These are phyloP conservation scores for Colletotrichum gigasporum DNA, from an alignment of 2,329 filamentous ascomycete genomes.

Conservation along the genomic window DNA sequence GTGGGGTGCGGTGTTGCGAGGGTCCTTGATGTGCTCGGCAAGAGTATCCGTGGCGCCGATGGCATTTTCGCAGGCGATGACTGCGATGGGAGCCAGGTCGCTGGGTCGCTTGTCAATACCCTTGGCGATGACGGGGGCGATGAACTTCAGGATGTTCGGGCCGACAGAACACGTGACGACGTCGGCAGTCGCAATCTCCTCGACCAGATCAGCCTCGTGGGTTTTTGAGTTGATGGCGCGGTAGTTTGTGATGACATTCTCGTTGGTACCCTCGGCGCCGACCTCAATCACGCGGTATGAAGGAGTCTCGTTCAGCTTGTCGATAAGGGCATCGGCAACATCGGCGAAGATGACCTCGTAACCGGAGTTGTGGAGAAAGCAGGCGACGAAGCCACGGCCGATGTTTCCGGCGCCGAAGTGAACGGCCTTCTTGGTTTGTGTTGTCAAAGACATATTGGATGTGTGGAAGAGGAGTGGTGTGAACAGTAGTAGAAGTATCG, in stretches of 20 bases:
- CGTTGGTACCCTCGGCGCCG: constrained; percentile 81
- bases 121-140: constrained; percentile 94
- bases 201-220: constrained; percentile 80
- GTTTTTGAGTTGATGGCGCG: constrained; percentile 95
- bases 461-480: constrained; percentile 12
- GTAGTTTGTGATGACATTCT: constrained; percentile 92
- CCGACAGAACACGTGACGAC: constrained; percentile 97
- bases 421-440: constrained; percentile 71
- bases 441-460: constrained; percentile 48
- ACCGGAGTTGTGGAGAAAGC: constrained; percentile 92
- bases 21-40: constrained; percentile 79
- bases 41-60: constrained; percentile 94
- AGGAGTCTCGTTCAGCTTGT: constrained; percentile 76
- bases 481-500: constrained; percentile 6
- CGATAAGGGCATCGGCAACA: constrained; percentile 85
- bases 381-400: constrained; percentile 85
- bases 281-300: constrained; percentile 95
- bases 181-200: constrained; percentile 88
- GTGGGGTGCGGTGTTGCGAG: constrained; percentile 74
- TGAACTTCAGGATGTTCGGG: constrained; percentile 94
- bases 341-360: constrained; percentile 98
- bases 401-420: constrained; percentile 91
- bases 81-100: constrained; percentile 75
- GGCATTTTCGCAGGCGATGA: constrained; percentile 98
- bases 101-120: constrained; percentile 82